phyloP scores from a whole-genome alignment of 345 rosid species.

The Eutrema japonicum region DNA sequence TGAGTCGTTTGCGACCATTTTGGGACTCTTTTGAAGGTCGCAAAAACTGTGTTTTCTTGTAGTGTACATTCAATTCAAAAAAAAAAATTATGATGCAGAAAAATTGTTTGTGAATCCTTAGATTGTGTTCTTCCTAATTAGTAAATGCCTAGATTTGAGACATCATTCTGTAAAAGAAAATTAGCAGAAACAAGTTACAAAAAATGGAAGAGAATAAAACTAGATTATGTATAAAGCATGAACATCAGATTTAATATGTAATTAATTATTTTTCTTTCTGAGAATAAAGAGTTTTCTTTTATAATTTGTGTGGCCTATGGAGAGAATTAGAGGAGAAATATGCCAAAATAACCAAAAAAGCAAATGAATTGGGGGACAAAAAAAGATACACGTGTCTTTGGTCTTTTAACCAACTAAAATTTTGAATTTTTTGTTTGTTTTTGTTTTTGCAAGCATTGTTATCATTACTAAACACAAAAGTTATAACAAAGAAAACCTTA shows the following conservation, averaged over 20 bases:
- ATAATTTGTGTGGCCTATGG: neutral
- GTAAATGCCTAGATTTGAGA: constrained; percentile 28
- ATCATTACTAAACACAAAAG: no score
- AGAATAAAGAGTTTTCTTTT: neutral
- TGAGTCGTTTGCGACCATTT: no score
- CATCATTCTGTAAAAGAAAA: constrained; percentile 24
- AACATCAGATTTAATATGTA: neutral
- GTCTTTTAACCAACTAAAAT: neutral
- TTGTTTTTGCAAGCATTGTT: no score
- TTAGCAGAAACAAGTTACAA: constrained; percentile 10
- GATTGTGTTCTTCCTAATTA: constrained; percentile 31
- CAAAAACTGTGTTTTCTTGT: no score
- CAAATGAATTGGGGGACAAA: constrained; percentile 4
- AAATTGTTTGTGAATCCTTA: neutral
- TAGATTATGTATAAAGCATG: constrained; percentile 14
- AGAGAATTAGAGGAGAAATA: neutral
- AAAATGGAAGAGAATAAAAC: constrained; percentile 9
- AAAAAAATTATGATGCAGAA: neutral
- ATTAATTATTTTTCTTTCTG: neutral
- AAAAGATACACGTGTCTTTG: constrained; percentile 6
- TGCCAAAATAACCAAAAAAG: constrained; percentile 10
- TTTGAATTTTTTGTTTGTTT: no score
- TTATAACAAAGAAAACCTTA: no score
- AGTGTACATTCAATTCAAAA: no score
- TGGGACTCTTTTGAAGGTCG: no score